These are phyloP conservation scores for Vickermania ingenoplastis DNA, from an alignment of 208 protist species.

Conservation along the genomic window DNA sequence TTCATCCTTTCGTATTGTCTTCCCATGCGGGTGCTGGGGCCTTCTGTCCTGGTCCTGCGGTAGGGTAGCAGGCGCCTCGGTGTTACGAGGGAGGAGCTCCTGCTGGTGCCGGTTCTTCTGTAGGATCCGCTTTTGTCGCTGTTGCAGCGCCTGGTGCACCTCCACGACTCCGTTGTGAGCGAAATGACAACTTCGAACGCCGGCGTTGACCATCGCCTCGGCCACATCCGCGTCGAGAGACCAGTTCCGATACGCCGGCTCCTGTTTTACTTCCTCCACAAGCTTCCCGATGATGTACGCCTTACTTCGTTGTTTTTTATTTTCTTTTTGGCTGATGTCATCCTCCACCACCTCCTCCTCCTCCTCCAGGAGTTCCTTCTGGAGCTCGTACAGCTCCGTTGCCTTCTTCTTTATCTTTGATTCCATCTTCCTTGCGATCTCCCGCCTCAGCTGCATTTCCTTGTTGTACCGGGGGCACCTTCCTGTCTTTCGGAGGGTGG, in stretches of 20 bases:
- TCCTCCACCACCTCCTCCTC: not conserved
- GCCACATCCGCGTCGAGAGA: slow-evolving; percentile 59
- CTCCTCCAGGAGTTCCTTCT: slow-evolving; percentile 38
- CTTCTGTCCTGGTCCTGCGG: too few species aligned
- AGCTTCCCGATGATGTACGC: slow-evolving; percentile 17
- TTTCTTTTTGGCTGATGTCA: slow-evolving; percentile 2
- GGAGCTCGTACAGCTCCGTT: slow-evolving; percentile 36
- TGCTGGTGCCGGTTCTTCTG: too few species aligned
- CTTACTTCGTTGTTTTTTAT: slow-evolving; percentile 1
- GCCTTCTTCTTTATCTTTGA: slow-evolving; percentile 53
- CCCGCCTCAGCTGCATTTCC: slow-evolving; percentile 29
- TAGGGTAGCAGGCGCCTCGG: too few species aligned
- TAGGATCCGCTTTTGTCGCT: slow-evolving; percentile 6
- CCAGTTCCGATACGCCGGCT: slow-evolving; percentile 66
- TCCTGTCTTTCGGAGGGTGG: slow-evolving; percentile 14
- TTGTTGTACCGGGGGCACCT: slow-evolving; percentile 29
- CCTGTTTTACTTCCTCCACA: slow-evolving; percentile 57
- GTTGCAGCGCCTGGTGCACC: slow-evolving; percentile 14
- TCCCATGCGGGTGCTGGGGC: too few species aligned
- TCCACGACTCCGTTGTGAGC: slow-evolving; percentile 34
- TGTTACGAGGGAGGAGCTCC: too few species aligned
- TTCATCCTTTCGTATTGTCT: too few species aligned
- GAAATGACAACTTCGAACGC: slow-evolving; percentile 33
- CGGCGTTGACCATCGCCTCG: slow-evolving; percentile 36
- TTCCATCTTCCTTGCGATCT: slow-evolving; percentile 42